Percentiles rank a stretch among this genome's conserved stretches.
Conservation (phyloP, 495 filamentous ascomycete genomes). For the Neurospora sp. region DNA sequence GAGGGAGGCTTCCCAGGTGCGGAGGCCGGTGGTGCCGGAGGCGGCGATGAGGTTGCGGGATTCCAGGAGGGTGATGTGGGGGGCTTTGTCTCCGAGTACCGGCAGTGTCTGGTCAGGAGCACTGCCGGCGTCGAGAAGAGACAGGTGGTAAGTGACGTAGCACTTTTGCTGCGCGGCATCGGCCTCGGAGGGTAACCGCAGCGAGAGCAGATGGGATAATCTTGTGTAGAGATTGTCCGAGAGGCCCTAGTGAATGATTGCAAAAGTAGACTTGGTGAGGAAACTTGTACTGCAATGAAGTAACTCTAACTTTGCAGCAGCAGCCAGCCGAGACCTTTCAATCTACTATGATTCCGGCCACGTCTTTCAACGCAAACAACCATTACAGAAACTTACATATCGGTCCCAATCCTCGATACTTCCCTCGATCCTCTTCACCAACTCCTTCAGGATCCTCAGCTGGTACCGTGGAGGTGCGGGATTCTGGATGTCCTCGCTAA, state of each 20-base stretch:
- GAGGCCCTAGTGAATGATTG: conserved; percentile 47
- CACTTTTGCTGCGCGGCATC: conserved; percentile 62
- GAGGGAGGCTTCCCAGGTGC: conserved; percentile 93
- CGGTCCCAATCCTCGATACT: conserved; percentile 65
- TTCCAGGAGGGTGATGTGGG: conserved; percentile 53
- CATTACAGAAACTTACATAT: conserved; percentile 52
- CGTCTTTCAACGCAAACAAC: not conserved
- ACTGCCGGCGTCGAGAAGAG: conserved; percentile 7
- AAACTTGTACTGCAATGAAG: not conserved
- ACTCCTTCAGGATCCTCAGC: conserved; percentile 58
- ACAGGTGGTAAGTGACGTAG: conserved; percentile 62
- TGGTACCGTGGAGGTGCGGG: conserved; percentile 58
- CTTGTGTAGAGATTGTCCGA: conserved; percentile 58
- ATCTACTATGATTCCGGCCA: not conserved
- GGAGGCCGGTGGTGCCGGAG: conserved; percentile 69
- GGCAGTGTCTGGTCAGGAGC: not conserved
- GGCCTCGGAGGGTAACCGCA: conserved; percentile 48
- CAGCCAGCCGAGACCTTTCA: not conserved
- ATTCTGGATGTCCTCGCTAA: conserved; percentile 41
- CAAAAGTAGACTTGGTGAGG: conserved; percentile 12
- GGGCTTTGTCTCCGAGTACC: not conserved
- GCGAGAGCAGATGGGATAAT: conserved; percentile 48
- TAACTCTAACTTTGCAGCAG: not conserved
- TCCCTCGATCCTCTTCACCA: conserved; percentile 55
- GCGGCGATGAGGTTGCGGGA: conserved; percentile 63